Evolutionary conservation across 257 asterid species (phyloP).

Genomic region (Anisodus acutangulus): DNA sequence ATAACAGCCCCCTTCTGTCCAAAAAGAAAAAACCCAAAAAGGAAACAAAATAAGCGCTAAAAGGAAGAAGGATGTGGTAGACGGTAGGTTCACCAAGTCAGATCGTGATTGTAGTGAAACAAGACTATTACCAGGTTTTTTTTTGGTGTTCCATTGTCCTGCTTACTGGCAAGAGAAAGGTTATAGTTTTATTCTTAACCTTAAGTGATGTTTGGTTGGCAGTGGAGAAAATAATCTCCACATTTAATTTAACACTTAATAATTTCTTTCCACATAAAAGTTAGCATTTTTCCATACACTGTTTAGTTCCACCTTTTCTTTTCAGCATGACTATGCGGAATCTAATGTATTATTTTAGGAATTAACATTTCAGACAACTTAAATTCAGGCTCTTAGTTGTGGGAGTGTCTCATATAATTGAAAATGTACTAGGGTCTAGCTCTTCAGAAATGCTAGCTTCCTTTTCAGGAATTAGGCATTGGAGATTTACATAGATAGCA

Average conservation of each 20-base stretch:
- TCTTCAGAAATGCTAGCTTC: not conserved
- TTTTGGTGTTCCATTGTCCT: not conserved
- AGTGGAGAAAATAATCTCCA: no score
- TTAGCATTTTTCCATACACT: no score
- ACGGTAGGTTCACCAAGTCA: not conserved
- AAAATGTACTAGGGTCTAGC: not conserved
- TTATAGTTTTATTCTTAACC: no score
- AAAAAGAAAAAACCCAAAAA: not conserved
- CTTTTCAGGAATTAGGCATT: not conserved
- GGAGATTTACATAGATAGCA: not conserved
- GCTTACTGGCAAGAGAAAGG: not conserved
- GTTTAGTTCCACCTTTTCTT: no score
- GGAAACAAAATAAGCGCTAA: not conserved
- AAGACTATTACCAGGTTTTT: not conserved
- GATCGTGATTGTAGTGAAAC: not conserved
- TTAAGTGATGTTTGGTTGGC: no score
- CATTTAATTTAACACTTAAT: no score
- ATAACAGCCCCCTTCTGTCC: not conserved
- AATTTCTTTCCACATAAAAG: no score
- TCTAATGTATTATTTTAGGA: not conserved
- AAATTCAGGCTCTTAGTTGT: not conserved
- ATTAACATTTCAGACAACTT: not conserved
- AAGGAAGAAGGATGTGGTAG: not conserved
- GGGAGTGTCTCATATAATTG: not conserved
- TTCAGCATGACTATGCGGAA: no score